Conservation (phyloP, 441 rosid genomes). For the Populus tomentosa region DNA sequence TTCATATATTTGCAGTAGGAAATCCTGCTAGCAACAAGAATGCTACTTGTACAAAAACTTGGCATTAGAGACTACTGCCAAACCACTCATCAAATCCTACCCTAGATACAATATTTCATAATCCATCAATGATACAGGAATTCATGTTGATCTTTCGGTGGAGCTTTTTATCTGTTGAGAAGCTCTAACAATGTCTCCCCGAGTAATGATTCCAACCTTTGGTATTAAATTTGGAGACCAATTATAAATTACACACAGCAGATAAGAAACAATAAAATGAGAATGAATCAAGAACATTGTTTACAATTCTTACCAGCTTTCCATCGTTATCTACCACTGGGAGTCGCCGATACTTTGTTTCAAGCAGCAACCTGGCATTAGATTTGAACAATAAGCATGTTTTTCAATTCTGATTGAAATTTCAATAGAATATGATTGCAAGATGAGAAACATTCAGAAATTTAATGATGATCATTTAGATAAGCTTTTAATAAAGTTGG, state of each 20-base stretch:
- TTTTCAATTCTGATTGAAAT: neutral
- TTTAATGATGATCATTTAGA: neutral
- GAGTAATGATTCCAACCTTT: slow-evolving; percentile 68
- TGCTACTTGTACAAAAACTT: neutral
- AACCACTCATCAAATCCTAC: neutral
- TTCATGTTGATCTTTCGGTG: slow-evolving; percentile 27
- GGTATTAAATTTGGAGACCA: slow-evolving; percentile 9
- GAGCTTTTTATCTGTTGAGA: slow-evolving; percentile 55
- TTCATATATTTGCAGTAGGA: neutral
- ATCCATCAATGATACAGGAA: slow-evolving; percentile 9
- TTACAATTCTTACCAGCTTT: slow-evolving; percentile 53
- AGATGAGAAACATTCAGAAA: neutral
- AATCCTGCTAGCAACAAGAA: neutral
- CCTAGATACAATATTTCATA: neutral
- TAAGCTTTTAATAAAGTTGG: neutral
- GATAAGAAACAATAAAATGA: neutral
- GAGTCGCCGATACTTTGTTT: slow-evolving; percentile 76
- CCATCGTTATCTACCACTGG: slow-evolving; percentile 77
- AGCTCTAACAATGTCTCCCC: slow-evolving; percentile 68
- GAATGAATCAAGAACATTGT: neutral
- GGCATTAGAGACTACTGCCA: slow-evolving; percentile 3
- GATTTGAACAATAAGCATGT: neutral
- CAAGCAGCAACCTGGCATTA: slow-evolving; percentile 64
- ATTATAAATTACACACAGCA: neutral
- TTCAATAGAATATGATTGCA: neutral